A percentile compares a stretch with the other conserved stretches of the same genome.
phyloP scores from a whole-genome alignment of 2,329 filamentous ascomycete species.

The Geosmithia flava region DNA sequence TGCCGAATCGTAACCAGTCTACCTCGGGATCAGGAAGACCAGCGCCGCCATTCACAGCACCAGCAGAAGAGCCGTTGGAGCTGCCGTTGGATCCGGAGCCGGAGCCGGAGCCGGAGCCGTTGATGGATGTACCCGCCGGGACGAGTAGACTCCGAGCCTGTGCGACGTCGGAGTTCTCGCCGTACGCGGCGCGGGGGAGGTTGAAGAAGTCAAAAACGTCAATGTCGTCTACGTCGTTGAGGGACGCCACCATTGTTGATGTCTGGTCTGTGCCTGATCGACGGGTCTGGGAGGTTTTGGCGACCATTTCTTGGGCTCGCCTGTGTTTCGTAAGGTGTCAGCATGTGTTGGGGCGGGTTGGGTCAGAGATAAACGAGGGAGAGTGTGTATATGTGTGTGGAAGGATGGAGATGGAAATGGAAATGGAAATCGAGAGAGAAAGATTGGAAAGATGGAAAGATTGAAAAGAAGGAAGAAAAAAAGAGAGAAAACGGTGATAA shows the following conservation, averaged over 20 bases:
- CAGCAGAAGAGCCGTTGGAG: conserved; percentile 9
- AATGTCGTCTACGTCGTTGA: conserved; percentile 28
- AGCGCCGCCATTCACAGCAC: conserved; percentile 8
- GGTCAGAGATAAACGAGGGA: too few relatives aligned
- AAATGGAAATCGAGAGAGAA: too few relatives aligned
- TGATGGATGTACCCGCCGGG: conserved; percentile 1
- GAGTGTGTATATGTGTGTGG: not conserved
- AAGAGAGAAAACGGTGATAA: too few relatives aligned
- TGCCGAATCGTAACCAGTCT: conserved; percentile 7
- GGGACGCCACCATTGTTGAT: conserved; percentile 22
- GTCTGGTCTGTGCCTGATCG: conserved; percentile 23
- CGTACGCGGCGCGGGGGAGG: conserved; percentile 19
- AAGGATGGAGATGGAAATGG: not conserved
- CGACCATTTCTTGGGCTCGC: conserved; percentile 25
- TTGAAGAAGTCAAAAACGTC: conserved; percentile 34
- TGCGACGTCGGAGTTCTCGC: not conserved
- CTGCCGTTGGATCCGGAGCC: conserved; percentile 11
- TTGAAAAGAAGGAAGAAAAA: not conserved
- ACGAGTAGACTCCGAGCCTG: not conserved
- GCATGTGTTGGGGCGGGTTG: too few relatives aligned
- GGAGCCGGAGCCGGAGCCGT: too few relatives aligned
- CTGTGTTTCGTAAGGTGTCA: conserved; percentile 8
- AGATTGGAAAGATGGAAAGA: not conserved
- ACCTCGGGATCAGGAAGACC: conserved; percentile 11
- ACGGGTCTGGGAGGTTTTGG: conserved; percentile 19